Conservation (phyloP, 352 stramenopile genomes). For the Pythium aphanidermatum region DNA sequence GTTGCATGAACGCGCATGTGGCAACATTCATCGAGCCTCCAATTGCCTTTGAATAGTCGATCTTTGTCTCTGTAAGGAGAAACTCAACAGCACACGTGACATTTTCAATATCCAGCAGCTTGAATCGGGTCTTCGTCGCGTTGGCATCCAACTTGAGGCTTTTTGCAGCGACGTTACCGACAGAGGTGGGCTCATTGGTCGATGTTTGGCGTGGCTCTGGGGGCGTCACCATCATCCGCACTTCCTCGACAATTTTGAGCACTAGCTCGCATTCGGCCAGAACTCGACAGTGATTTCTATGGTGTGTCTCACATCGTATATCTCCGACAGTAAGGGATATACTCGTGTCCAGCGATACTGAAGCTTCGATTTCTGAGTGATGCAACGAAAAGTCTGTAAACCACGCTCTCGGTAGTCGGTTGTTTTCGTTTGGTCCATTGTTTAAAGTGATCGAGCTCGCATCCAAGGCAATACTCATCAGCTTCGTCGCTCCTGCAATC, state of each 20-base stretch:
- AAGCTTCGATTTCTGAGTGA: constrained; percentile 3
- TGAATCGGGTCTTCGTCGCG: background rate
- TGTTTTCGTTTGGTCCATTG: constrained; percentile 9
- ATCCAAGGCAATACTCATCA: too few relatives aligned
- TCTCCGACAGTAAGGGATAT: too few relatives aligned
- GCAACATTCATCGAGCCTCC: background rate
- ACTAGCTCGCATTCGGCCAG: background rate
- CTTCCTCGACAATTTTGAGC: constrained; percentile 8
- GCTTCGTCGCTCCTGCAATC: background rate
- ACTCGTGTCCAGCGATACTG: background rate
- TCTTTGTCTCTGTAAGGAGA: constrained; percentile 7
- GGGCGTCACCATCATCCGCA: constrained; percentile 29
- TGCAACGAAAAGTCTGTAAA: constrained; percentile 6
- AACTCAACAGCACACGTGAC: constrained; percentile 11
- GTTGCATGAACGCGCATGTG: constrained; percentile 13
- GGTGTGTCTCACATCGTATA: too few relatives aligned
- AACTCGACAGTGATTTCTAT: too few relatives aligned
- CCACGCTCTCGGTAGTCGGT: background rate
- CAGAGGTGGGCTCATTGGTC: too few relatives aligned
- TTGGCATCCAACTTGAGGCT: too few relatives aligned
- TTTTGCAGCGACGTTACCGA: too few relatives aligned
- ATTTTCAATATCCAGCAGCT: constrained; percentile 8
- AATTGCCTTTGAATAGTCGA: constrained; percentile 1
- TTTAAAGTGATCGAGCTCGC: too few relatives aligned
- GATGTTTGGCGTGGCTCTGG: too few relatives aligned